phyloP scores from a whole-genome alignment of 1,284 basidiomycete species.

The Pisolithus thermaeus region DNA sequence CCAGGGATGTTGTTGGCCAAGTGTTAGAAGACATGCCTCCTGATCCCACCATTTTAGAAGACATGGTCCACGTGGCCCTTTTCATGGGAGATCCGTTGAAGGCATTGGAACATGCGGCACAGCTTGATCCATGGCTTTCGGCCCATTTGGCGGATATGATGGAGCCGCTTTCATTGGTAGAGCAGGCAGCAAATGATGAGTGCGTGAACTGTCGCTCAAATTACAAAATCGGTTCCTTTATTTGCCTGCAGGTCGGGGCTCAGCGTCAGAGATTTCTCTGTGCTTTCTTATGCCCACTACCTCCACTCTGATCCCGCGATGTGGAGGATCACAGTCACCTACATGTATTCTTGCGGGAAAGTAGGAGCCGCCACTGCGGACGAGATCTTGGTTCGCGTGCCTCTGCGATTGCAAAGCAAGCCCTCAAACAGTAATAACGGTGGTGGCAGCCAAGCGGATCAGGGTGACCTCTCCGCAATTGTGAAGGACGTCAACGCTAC shows the following conservation, averaged over 20 bases:
- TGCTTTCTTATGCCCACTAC: slow-evolving; percentile 79
- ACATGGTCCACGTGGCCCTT: slow-evolving; percentile 70
- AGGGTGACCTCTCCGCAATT: slow-evolving; percentile 51
- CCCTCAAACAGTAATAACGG: slow-evolving; percentile 21
- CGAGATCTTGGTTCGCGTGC: slow-evolving; percentile 67
- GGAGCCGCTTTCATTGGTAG: slow-evolving; percentile 61
- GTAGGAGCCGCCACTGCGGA: slow-evolving; percentile 69
- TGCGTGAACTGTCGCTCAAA: slow-evolving; percentile 30
- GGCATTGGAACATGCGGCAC: slow-evolving; percentile 57
- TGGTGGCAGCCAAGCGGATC: slow-evolving; percentile 20
- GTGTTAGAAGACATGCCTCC: slow-evolving; percentile 70
- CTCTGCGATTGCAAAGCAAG: slow-evolving; percentile 38
- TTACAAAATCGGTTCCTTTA: slow-evolving; percentile 7
- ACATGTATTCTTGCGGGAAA: slow-evolving; percentile 75
- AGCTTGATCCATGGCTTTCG: slow-evolving; percentile 83
- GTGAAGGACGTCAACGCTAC: slow-evolving; percentile 63
- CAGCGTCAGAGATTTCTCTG: slow-evolving; percentile 69
- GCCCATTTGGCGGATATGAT: slow-evolving; percentile 88
- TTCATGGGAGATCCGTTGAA: slow-evolving; percentile 65
- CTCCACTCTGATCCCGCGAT: slow-evolving; percentile 71
- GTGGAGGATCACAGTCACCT: slow-evolving; percentile 82
- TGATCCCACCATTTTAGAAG: slow-evolving; percentile 73
- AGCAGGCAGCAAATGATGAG: slow-evolving; percentile 53
- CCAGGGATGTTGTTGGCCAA: slow-evolving; percentile 60
- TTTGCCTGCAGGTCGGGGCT: slow-evolving; percentile 48